Percentiles rank a stretch among this genome's conserved stretches.
Evolutionary conservation across 1,139 yeast species (phyloP).

Genomic region (Zygosaccharomyces pseudobailii): DNA sequence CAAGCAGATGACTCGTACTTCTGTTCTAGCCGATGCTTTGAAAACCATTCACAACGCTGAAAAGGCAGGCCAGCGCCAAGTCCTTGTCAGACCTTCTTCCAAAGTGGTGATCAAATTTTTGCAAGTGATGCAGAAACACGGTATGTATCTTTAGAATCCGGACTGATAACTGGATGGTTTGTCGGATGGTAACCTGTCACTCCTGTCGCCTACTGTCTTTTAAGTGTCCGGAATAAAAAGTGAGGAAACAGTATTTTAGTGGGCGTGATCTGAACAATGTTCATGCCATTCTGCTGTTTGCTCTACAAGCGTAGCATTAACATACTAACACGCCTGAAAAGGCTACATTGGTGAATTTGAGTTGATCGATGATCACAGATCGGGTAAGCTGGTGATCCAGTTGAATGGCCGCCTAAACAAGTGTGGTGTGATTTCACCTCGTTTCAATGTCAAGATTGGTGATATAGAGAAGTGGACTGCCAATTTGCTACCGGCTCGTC

Average conservation of each 20-base stretch:
- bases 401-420: constrained; percentile 97
- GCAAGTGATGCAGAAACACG: constrained; percentile 97
- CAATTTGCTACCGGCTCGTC: constrained; percentile 97
- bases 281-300: constrained; percentile 63
- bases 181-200: constrained; percentile 49
- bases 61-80: constrained; percentile 99
- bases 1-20: constrained; percentile 86
- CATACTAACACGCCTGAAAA: constrained; percentile 33
- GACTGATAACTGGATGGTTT: constrained; percentile 97
- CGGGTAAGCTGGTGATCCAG: constrained; percentile 95
- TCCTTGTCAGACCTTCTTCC: constrained; percentile 96
- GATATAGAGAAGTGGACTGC: constrained; percentile 98
- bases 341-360: constrained; percentile 99
- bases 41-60: constrained; percentile 99
- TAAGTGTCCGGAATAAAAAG: constrained; percentile 84
- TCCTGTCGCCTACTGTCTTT: constrained; percentile 93
- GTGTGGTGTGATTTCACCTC: constrained; percentile 97
- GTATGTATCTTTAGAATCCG: constrained; percentile 50
- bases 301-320: constrained; percentile 45
- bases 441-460: constrained; percentile 90
- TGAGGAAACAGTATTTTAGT: constrained; percentile 71
- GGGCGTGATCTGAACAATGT: constrained; percentile 38
- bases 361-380: constrained; percentile 98
- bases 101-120: constrained; percentile 96
- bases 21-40: constrained; percentile 98